These are phyloP conservation scores for Phialophora expanda DNA, from an alignment of 2,329 filamentous ascomycete species.

Conservation along the genomic window DNA sequence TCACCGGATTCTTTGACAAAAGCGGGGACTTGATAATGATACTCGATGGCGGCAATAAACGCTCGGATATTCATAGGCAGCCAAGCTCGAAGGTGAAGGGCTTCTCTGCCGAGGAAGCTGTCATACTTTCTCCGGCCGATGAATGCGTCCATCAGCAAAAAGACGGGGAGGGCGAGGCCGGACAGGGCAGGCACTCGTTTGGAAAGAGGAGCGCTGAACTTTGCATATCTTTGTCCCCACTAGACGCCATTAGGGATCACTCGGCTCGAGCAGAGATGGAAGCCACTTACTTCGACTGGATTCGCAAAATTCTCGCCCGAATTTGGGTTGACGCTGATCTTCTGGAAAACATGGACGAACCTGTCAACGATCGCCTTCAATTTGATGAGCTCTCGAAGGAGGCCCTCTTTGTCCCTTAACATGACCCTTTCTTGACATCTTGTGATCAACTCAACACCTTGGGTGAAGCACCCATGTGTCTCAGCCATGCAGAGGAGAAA, in stretches of 20 bases:
- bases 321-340: constrained; percentile 30
- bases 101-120: constrained; percentile 23
- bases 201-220: constrained; percentile 29
- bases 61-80: constrained; percentile 31
- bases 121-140: constrained; percentile 24
- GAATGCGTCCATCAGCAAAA: constrained; percentile 30
- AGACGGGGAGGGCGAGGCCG: constrained; percentile 27
- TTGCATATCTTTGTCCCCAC: constrained; percentile 33
- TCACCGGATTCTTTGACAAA: constrained; percentile 32
- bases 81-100: constrained; percentile 25
- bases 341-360: constrained; percentile 29
- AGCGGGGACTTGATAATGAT: constrained; percentile 26
- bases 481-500: constrained; percentile 32
- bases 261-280: neutral
- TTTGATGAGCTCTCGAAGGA: constrained; percentile 28
- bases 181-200: constrained; percentile 29
- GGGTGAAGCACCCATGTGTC: constrained; percentile 28
- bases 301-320: constrained; percentile 32
- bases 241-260: constrained; percentile 8
- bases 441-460: constrained; percentile 29
- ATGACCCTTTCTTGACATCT: constrained; percentile 30
- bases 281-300: constrained; percentile 25
- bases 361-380: constrained; percentile 28
- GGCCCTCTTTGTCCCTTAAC: constrained; percentile 28
- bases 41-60: constrained; percentile 30